Evolutionary conservation across 2,329 filamentous ascomycete species (phyloP).

Genomic region (Tolypocladium inflatum): DNA sequence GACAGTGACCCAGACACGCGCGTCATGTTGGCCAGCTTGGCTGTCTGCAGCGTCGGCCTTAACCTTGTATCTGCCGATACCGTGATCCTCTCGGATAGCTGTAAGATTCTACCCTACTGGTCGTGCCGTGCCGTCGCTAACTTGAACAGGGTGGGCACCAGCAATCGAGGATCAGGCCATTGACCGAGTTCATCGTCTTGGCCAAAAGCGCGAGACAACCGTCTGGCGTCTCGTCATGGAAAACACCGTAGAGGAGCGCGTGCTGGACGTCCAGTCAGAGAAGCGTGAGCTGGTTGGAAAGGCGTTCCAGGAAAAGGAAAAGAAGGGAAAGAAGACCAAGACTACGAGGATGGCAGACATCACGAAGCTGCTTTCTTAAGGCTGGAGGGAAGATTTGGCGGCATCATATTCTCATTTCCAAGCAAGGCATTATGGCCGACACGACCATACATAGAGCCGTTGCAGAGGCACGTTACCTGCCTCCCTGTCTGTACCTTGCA

Average conservation of each 20-base stretch:
- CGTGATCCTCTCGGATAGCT: conserved; percentile 73
- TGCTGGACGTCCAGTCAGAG: conserved; percentile 66
- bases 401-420: neutral
- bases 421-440: neutral
- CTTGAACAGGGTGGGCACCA: conserved; percentile 66
- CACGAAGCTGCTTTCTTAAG: conserved; percentile 32
- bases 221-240: conserved; percentile 80
- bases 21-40: conserved; percentile 72
- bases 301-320: conserved; percentile 65
- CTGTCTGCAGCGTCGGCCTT: conserved; percentile 75
- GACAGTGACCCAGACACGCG: conserved; percentile 57
- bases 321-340: conserved; percentile 41
- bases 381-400: neutral
- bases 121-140: neutral
- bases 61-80: conserved; percentile 83
- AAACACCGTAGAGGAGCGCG: conserved; percentile 68
- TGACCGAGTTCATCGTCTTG: conserved; percentile 77
- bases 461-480: neutral
- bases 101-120: conserved; percentile 22
- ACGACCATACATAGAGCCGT: neutral
- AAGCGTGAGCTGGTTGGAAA: conserved; percentile 71
- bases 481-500: too few relatives aligned
- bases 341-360: conserved; percentile 49
- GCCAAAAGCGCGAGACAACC: conserved; percentile 69
- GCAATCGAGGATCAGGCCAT: conserved; percentile 89